Conservation (phyloP, 2,329 filamentous ascomycete genomes). For the Apiospora saccharicola region DNA sequence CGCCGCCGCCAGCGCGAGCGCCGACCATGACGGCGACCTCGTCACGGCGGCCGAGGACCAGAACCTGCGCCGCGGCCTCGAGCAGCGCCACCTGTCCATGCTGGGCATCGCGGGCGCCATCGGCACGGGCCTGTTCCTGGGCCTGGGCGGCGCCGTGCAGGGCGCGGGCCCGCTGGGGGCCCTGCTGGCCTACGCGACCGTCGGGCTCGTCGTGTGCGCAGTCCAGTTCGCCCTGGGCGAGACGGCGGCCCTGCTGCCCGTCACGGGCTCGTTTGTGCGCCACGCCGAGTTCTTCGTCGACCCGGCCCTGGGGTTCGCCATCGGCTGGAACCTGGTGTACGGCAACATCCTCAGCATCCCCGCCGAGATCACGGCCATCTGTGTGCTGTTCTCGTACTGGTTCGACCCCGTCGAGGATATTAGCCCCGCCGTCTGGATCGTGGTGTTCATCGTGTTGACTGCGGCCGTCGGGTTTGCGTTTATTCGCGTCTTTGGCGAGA, state of each 20-base stretch:
- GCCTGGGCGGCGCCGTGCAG: slow-evolving; percentile 63
- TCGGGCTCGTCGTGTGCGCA: slow-evolving; percentile 77
- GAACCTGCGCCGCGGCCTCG: slow-evolving; percentile 56
- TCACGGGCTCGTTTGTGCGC: slow-evolving; percentile 80
- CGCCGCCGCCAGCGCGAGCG: not conserved
- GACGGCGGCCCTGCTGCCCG: slow-evolving; percentile 84
- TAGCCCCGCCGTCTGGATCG: slow-evolving; percentile 62
- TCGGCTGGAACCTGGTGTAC: slow-evolving; percentile 72
- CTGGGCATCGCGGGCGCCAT: slow-evolving; percentile 76
- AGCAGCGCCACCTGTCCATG: slow-evolving; percentile 67
- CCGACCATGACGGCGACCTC: slow-evolving; percentile 50
- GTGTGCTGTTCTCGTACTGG: slow-evolving; percentile 63
- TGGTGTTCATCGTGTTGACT: slow-evolving; percentile 61
- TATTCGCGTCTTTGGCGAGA: slow-evolving; percentile 61
- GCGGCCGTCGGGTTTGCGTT: slow-evolving; percentile 59
- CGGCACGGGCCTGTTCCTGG: slow-evolving; percentile 77
- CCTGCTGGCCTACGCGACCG: slow-evolving; percentile 73
- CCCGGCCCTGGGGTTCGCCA: slow-evolving; percentile 79
- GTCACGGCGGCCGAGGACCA: slow-evolving; percentile 57
- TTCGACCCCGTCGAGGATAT: slow-evolving; percentile 58
- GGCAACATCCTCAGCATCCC: slow-evolving; percentile 62
- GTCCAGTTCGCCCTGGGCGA: slow-evolving; percentile 85
- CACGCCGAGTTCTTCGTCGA: slow-evolving; percentile 83
- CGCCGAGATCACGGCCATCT: slow-evolving; percentile 65
- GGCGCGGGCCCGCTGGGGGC: slow-evolving; percentile 69